phyloP scores from a whole-genome alignment of 129 eudicot genomes.

The Erigeron canadensis region DNA sequence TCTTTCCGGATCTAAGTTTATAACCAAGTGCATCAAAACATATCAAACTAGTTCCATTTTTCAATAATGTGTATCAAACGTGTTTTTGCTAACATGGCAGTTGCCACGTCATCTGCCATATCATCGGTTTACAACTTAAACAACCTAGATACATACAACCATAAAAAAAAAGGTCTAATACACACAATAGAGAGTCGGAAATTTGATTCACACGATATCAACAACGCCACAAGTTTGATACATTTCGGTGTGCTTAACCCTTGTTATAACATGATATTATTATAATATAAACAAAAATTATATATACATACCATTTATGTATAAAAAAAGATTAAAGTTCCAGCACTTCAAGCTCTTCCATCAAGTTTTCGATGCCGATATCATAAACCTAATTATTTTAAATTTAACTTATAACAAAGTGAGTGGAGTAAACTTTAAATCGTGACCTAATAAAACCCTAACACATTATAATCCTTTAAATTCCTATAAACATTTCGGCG shows the following conservation, averaged over 20 bases:
- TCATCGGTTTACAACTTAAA: too few species aligned
- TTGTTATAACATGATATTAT: too few species aligned
- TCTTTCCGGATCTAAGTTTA: too few species aligned
- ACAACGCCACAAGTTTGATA: neutral
- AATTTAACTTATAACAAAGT: neutral
- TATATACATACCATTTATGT: slow-evolving; percentile 36
- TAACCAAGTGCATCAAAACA: too few species aligned
- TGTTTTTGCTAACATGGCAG: too few species aligned
- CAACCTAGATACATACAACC: too few species aligned
- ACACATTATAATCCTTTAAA: too few species aligned
- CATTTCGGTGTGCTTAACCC: neutral
- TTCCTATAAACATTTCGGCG: neutral
- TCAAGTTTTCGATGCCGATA: slow-evolving; percentile 12
- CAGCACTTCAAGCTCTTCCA: slow-evolving; percentile 29
- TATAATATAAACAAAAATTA: neutral
- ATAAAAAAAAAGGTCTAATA: too few species aligned
- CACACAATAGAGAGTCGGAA: too few species aligned
- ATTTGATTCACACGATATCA: neutral
- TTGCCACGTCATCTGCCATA: too few species aligned
- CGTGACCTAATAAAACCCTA: slow-evolving; percentile 28
- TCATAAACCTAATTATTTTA: neutral
- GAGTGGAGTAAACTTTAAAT: slow-evolving; percentile 20
- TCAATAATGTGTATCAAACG: too few species aligned
- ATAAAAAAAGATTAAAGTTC: slow-evolving; percentile 16
- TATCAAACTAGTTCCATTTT: too few species aligned